Conservation (phyloP, 371 early-diverging fungal species). For the Fennellomyces sp. region DNA sequence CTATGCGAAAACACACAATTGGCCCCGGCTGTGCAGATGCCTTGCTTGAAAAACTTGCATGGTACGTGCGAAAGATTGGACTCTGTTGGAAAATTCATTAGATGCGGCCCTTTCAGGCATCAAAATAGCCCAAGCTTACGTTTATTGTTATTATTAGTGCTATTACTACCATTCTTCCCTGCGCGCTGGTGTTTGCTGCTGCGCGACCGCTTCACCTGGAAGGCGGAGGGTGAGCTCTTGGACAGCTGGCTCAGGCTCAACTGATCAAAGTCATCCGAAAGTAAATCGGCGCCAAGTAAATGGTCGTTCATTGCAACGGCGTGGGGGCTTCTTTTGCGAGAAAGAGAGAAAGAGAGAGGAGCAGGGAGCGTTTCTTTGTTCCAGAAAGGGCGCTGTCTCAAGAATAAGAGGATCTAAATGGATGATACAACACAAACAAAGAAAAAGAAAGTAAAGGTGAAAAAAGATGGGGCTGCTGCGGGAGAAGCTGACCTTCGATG, state of each 20-base stretch:
- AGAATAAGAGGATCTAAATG: background rate
- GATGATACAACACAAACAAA: background rate
- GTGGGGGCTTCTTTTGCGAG: background rate
- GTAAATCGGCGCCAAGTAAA: conserved; percentile 3
- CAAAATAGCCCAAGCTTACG: background rate
- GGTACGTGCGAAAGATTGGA: conserved; percentile 69
- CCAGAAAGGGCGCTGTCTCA: background rate
- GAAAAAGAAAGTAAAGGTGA: background rate
- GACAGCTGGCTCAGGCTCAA: background rate
- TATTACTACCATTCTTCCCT: background rate
- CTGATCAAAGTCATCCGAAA: background rate
- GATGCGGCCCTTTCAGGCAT: background rate
- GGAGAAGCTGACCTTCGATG: background rate
- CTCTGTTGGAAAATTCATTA: background rate
- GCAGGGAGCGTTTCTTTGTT: background rate
- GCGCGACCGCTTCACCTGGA: conserved; percentile 5
- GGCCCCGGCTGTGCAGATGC: conserved; percentile 77
- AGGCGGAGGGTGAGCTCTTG: conserved; percentile 9
- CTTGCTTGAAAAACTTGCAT: conserved; percentile 81
- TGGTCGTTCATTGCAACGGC: background rate
- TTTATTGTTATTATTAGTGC: background rate
- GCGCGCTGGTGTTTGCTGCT: conserved; percentile 1
- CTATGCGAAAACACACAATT: conserved; percentile 80
- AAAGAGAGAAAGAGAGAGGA: background rate
- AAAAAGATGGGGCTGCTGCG: background rate